Percentiles rank a stretch among this genome's conserved stretches.
phyloP scores from a whole-genome alignment of 768 basidiomycete genomes.

The Gymnopilus junonius region DNA sequence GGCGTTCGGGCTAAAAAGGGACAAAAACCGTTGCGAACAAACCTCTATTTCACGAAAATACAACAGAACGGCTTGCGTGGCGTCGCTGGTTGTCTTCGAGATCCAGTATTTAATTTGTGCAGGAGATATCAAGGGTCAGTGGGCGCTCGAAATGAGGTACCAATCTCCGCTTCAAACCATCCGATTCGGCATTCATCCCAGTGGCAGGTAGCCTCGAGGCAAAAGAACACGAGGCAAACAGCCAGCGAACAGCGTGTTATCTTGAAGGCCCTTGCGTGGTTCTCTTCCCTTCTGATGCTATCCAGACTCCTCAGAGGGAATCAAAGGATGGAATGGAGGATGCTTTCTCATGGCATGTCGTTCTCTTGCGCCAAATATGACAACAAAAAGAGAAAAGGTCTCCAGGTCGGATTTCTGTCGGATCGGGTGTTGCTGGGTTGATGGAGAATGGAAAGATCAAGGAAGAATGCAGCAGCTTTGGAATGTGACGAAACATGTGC shows the following conservation, averaged over 20 bases:
- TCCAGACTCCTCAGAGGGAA: neutral
- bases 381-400: neutral
- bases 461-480: neutral
- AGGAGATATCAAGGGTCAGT: neutral
- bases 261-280: neutral
- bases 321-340: constrained; percentile 3
- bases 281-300: neutral
- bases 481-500: neutral
- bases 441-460: constrained; percentile 12
- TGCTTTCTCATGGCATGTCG: constrained; percentile 3
- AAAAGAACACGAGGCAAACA: constrained; percentile 21
- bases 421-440: constrained; percentile 10
- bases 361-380: neutral
- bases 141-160: neutral
- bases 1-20: constrained; percentile 7
- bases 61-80: neutral
- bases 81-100: constrained; percentile 6
- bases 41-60: constrained; percentile 1
- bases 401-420: constrained; percentile 1
- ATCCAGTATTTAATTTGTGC: neutral
- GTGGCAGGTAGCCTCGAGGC: constrained; percentile 18
- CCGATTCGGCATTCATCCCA: neutral
- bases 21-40: constrained; percentile 2
- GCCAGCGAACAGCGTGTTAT: constrained; percentile 9
- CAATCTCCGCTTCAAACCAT: constrained; percentile 14